Percentiles rank a stretch among this genome's conserved stretches.
These are phyloP conservation scores for Globisporangium emineosum DNA, from an alignment of 352 stramenopile species.

Conservation along the genomic window DNA sequence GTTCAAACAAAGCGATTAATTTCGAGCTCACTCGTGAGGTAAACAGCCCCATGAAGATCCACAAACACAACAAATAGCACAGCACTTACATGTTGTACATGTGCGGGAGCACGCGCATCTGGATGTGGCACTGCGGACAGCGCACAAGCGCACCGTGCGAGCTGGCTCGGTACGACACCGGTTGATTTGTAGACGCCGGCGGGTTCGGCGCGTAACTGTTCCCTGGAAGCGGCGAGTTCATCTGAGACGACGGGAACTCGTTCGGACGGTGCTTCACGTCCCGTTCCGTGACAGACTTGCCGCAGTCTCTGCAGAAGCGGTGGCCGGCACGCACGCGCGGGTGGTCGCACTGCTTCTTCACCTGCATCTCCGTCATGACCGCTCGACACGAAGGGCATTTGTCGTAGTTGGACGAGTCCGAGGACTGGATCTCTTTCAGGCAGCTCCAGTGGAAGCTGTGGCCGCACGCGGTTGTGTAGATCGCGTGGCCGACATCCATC, in stretches of 20 bases:
- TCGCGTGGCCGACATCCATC: conserved; percentile 77
- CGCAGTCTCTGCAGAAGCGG: conserved; percentile 80
- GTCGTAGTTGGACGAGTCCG: conserved; percentile 78
- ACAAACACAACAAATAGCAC: conserved; percentile 7
- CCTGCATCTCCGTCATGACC: conserved; percentile 76
- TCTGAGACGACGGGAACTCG: conserved; percentile 23
- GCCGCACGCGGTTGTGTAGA: conserved; percentile 80
- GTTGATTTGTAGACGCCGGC: conserved; percentile 12
- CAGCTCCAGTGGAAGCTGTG: conserved; percentile 87
- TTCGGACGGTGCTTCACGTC: conserved; percentile 66
- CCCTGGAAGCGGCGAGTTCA: background rate
- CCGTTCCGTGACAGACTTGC: conserved; percentile 42
- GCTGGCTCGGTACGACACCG: conserved; percentile 71
- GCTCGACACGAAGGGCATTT: conserved; percentile 80
- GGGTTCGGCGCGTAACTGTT: conserved; percentile 2
- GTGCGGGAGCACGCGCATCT: conserved; percentile 84
- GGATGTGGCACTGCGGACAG: conserved; percentile 83
- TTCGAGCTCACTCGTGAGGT: background rate
- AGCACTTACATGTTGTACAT: conserved; percentile 88
- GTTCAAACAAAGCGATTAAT: background rate
- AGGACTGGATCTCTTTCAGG: conserved; percentile 80
- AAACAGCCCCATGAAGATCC: too few relatives aligned
- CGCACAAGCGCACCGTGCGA: conserved; percentile 83
- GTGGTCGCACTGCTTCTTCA: conserved; percentile 84
- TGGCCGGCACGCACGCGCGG: conserved; percentile 75